A percentile compares a stretch with the other conserved stretches of the same genome.
Evolutionary conservation across 1,284 basidiomycete genomes (phyloP).

Genomic region (Cutaneotrichosporon sp.): DNA sequence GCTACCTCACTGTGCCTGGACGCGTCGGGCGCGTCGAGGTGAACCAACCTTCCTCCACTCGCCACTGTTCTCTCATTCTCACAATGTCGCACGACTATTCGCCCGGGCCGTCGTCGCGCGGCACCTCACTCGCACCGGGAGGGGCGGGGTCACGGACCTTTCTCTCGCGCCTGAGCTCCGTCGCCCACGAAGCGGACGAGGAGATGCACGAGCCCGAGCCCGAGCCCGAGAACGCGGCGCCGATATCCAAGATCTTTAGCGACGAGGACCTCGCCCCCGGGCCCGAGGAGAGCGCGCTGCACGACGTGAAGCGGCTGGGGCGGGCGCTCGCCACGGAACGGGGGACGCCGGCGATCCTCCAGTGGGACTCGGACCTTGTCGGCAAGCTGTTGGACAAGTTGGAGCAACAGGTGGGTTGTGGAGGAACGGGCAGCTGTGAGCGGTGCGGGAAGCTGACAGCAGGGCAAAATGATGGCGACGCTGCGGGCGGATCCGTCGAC

Average conservation of each 20-base stretch:
- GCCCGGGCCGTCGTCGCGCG: constrained; percentile 6
- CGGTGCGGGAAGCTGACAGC: background rate
- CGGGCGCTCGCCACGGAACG: constrained; percentile 84
- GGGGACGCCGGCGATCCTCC: constrained; percentile 75
- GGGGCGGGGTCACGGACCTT: constrained; percentile 3
- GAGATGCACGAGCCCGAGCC: background rate
- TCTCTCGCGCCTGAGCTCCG: constrained; percentile 10
- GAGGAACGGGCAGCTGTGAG: background rate
- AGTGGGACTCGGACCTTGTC: constrained; percentile 72
- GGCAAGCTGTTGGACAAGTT: constrained; percentile 75
- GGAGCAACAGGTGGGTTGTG: constrained; percentile 71
- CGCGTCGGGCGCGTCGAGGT: background rate
- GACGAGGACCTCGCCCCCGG: background rate
- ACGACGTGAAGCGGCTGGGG: constrained; percentile 57
- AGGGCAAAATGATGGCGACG: constrained; percentile 54
- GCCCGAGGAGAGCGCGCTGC: constrained; percentile 34
- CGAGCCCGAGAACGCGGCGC: too few relatives aligned
- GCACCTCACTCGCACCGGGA: background rate
- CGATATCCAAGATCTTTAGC: constrained; percentile 9
- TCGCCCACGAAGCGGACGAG: constrained; percentile 4
- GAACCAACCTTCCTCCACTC: background rate
- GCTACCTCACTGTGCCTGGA: background rate
- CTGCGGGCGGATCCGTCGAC: constrained; percentile 74
- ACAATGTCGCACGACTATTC: constrained; percentile 15
- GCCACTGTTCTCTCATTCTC: too few relatives aligned